Evolutionary conservation across 2,329 filamentous ascomycete species (phyloP), one percentile per base, ranked within the genome.

Genomic region (Dothiorella sarmentorum): DNA sequence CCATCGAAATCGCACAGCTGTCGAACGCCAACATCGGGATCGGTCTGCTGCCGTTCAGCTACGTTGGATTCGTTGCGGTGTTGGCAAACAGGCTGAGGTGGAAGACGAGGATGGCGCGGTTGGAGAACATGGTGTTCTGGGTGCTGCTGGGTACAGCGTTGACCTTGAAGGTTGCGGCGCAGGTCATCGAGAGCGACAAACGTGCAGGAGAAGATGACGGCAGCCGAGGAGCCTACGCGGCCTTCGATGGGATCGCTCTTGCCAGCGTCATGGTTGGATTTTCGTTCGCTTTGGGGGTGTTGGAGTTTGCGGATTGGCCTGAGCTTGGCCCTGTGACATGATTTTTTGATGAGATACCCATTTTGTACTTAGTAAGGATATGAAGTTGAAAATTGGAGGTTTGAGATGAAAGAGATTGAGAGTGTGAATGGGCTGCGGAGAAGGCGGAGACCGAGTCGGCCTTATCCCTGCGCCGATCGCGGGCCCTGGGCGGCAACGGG

Each of bases 251-350:
- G 51, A 60, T 73, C 27, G 68, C 62, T 22, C 71, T 73, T 63
- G 64, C 69, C 1, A 65, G 62, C 0, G 70, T 73, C 11, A 68
- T 73, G 64, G 67, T 70, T 10, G 71, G 70, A 0, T 64, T 73
- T 2, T 72, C 70, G 63, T 64, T 63, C 27, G 64, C 66, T 7
- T 56, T 73, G 44, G 64, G 55, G 11, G 43, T 65, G 2, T 40
- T 72, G 56, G 71, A 73, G 59, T 35, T 66, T 7, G 47, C 60
- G 9, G 58, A 44, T 6, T 60, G 58, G 58, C 38, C 40, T 13
- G 38, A 40, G 38, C 29, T 60, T 7, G 51, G 17, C 18, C 22
- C 18, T 13, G 45, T n/a, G 24, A n/a, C 33, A 43, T 42, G 38
- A 35, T 29, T 43, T 20, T 18, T 33, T 43, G 15, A 26, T 26